phyloP scores from a whole-genome alignment of 2,329 filamentous ascomycete genomes.

The Ascochyta fabae region DNA sequence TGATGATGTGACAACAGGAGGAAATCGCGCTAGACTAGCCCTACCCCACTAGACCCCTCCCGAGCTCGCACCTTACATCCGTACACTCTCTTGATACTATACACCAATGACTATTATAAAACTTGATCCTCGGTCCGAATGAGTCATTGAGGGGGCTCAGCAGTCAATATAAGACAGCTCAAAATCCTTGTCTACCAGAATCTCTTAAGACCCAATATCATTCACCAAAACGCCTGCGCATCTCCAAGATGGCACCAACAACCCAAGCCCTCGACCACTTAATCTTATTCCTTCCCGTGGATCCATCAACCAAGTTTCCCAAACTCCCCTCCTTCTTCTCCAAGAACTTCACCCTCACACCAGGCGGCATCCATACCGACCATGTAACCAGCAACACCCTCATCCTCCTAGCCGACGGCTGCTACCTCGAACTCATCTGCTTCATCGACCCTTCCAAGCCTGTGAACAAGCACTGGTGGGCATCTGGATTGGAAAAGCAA shows the following conservation, averaged over 20 bases:
- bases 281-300: conserved; percentile 66
- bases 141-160: not conserved
- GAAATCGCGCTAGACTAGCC: conserved; percentile 6
- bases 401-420: conserved; percentile 67
- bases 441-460: conserved; percentile 59
- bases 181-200: not conserved
- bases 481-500: conserved; percentile 54
- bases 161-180: not conserved
- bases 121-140: not conserved
- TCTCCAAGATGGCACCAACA: not conserved
- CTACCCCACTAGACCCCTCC: conserved; percentile 5
- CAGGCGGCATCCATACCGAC: conserved; percentile 68
- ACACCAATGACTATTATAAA: not conserved
- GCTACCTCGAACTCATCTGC: conserved; percentile 71
- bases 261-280: conserved; percentile 65
- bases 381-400: conserved; percentile 67
- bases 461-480: conserved; percentile 63
- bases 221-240: not conserved
- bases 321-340: conserved; percentile 56
- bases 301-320: conserved; percentile 54
- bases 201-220: not conserved
- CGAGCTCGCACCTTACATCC: conserved; percentile 4
- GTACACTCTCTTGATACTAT: not conserved
- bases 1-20: conserved; percentile 5
- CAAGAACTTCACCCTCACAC: conserved; percentile 62